phyloP scores from a whole-genome alignment of 768 basidiomycete genomes.

The Tulasnella sp. region DNA sequence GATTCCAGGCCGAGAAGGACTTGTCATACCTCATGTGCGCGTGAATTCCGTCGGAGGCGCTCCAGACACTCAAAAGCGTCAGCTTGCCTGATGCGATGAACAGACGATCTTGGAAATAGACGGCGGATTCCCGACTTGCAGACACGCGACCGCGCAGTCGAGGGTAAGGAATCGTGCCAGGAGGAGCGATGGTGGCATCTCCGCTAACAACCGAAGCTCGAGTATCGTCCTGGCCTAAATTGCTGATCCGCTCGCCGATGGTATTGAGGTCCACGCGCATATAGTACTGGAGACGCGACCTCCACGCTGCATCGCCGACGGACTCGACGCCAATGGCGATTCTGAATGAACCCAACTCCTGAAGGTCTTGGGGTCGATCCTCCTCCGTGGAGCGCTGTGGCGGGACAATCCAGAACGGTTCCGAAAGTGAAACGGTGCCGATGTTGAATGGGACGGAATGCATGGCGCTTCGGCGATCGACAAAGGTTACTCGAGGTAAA shows the following conservation, averaged over 20 bases:
- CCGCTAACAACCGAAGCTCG: background rate
- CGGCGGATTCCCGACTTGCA: background rate
- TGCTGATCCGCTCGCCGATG: background rate
- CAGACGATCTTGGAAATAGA: slow-evolving; percentile 17
- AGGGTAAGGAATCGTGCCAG: slow-evolving; percentile 1
- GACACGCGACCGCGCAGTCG: slow-evolving; percentile 10
- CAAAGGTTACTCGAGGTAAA: background rate
- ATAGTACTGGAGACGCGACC: slow-evolving; percentile 15
- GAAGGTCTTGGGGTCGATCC: background rate
- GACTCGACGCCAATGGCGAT: slow-evolving; percentile 16
- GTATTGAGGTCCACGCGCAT: slow-evolving; percentile 14
- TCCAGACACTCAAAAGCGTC: slow-evolving; percentile 17
- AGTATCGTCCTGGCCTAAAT: background rate
- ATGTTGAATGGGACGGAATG: slow-evolving; percentile 2
- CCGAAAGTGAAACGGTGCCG: slow-evolving; percentile 6
- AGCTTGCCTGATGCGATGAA: slow-evolving; percentile 2
- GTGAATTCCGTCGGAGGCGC: slow-evolving; percentile 8
- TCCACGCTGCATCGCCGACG: background rate
- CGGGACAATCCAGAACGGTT: slow-evolving; percentile 21
- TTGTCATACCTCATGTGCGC: slow-evolving; percentile 13
- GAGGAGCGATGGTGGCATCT: background rate
- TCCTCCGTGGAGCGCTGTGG: background rate
- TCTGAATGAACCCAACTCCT: slow-evolving; percentile 3
- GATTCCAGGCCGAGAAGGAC: too few species aligned
- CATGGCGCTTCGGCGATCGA: background rate